Evolutionary conservation across 1,284 basidiomycete species (phyloP), one percentile per base, ranked within the genome.

Genomic region (Sporisorium scitamineum): DNA sequence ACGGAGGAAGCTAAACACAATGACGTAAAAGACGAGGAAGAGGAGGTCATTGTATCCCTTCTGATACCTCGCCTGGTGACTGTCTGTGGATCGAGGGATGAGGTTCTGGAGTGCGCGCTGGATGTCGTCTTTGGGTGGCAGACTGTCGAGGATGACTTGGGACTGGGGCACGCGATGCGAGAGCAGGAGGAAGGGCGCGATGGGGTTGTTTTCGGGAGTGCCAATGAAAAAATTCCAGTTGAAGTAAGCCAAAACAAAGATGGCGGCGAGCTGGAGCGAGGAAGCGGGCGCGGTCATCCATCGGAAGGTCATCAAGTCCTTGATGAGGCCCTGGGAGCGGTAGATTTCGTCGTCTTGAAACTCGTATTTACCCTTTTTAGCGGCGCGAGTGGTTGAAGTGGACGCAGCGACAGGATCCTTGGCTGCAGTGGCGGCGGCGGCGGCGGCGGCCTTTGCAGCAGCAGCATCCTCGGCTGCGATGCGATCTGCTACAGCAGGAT

Each of bases 1-100:
- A 37, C 97, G 91, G 32, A 97, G 84, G 85, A 95, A 94, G 1
- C 94, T 96, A 87, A 93, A 99, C 78, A 97, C 92, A 47, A 99
- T 88, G 85, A 98, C 89, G 86, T 97, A 90, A 86, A 94, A 97
- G 4, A 89, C 89, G 51, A 98, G 85, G 87, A 99, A 99, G 20
- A 89, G 85, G 8, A 97, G 79, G 85, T 99, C 97, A 34, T 70
- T 53, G 60, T 75, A 80, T 10, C 83, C 83, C 50, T 84, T 84
- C 41, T 81, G 78, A 50, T 78, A 84, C 16, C 80, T 58, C 26
- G 76, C 48, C 54, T 76, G 51, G 24, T 55, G 41, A 14, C 56
- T 58, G 18, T 81, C 71, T 24, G 68, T 29, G 2, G 73, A 62
- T 50, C 73, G 58, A 27, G 78, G 61, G 47, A 69, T 69, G 34